Conservation (phyloP, 805 yeast genomes). For the Wickerhamomyces silvicola region DNA sequence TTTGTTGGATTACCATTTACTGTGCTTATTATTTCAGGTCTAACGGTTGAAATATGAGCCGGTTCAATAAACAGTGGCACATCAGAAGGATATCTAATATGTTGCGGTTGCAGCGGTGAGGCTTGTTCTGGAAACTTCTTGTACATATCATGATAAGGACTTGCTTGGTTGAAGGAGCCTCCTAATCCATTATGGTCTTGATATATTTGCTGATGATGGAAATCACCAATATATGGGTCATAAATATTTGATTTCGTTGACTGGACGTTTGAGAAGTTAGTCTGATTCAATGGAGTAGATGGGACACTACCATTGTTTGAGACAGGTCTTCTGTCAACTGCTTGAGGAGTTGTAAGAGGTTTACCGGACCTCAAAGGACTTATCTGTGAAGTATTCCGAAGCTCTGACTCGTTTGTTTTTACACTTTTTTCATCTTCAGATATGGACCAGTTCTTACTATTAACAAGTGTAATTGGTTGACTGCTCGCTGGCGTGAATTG, state of each 20-base stretch:
- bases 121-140: too few species aligned
- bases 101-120: too few species aligned
- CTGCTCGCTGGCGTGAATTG: not conserved
- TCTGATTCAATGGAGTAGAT: slow-evolving; percentile 1
- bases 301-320: not conserved
- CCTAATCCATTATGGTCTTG: slow-evolving; percentile 8
- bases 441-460: too few species aligned
- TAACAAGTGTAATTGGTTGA: not conserved
- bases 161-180: slow-evolving; percentile 2
- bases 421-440: too few species aligned
- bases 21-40: slow-evolving; percentile 43
- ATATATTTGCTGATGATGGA: slow-evolving; percentile 7
- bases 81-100: slow-evolving; percentile 25
- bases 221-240: slow-evolving; percentile 10
- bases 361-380: too few species aligned
- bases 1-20: slow-evolving; percentile 33
- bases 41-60: slow-evolving; percentile 45
- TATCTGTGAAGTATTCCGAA: too few species aligned
- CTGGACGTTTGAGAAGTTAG: slow-evolving; percentile 1
- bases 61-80: slow-evolving; percentile 52
- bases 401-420: too few species aligned
- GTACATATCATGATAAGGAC: not conserved
- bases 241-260: slow-evolving; percentile 9
- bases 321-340: not conserved
- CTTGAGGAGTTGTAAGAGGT: slow-evolving; percentile 2